Percentiles rank a stretch among this genome's conserved stretches.
phyloP scores from a whole-genome alignment of 1,139 yeast genomes.

The Geotrichum phurueaensis region DNA sequence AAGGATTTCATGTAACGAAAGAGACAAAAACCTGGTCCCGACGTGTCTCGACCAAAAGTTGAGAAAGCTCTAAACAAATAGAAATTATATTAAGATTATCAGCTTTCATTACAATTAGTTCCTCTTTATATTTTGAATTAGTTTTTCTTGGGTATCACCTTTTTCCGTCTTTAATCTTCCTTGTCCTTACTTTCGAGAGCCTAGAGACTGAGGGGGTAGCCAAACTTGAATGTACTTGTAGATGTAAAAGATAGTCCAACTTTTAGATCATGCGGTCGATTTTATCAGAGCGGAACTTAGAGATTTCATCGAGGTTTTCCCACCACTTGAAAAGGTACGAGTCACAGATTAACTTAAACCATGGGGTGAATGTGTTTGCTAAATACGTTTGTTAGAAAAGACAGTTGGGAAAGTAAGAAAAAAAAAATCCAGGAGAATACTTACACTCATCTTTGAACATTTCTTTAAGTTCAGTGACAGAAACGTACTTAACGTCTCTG shows the following conservation, averaged over 20 bases:
- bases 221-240: neutral
- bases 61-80: neutral
- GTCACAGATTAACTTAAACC: conserved; percentile 96
- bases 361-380: conserved; percentile 75
- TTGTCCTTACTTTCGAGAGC: neutral
- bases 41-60: neutral
- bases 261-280: conserved; percentile 28
- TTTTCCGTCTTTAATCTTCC: neutral
- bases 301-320: conserved; percentile 59
- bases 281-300: conserved; percentile 35
- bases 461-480: conserved; percentile 54
- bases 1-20: neutral
- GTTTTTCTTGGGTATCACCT: neutral
- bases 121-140: neutral
- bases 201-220: neutral
- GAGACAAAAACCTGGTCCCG: neutral
- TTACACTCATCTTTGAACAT: conserved; percentile 60
- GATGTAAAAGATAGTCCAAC: neutral
- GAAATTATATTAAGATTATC: neutral
- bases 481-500: conserved; percentile 70
- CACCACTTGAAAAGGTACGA: conserved; percentile 92
- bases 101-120: neutral
- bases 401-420: neutral
- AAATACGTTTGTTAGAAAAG: conserved; percentile 14
- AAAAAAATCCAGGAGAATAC: neutral